Evolutionary conservation across 2,329 filamentous ascomycete genomes (phyloP).

Genomic region (Xenoacremonium recifei): DNA sequence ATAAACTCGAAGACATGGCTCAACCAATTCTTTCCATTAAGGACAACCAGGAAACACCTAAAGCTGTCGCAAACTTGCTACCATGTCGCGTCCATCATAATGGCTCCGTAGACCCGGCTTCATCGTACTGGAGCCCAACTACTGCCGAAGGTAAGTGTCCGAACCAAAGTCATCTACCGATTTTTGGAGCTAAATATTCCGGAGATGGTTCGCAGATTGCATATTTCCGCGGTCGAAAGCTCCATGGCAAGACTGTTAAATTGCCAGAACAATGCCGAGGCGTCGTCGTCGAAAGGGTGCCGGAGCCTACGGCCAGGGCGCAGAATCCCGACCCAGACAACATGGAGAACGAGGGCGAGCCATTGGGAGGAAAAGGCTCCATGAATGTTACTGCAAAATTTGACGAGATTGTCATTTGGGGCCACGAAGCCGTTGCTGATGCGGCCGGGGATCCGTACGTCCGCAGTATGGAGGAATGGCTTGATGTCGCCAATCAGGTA

Average conservation of each 20-base stretch:
- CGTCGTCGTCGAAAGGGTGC: constrained; percentile 48
- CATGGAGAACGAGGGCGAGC: constrained; percentile 42
- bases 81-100: constrained; percentile 80
- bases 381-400: constrained; percentile 68
- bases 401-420: constrained; percentile 78
- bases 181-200: no score
- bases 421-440: constrained; percentile 67
- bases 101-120: constrained; percentile 63
- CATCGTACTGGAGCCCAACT: constrained; percentile 69
- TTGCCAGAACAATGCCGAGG: constrained; percentile 73
- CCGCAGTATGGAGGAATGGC: constrained; percentile 77
- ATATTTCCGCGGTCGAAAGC: constrained; percentile 78
- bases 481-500: constrained; percentile 69
- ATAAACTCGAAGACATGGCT: constrained; percentile 31
- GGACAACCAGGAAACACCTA: constrained; percentile 21
- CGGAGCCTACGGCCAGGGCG: constrained; percentile 29
- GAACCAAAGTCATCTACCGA: not conserved
- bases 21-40: constrained; percentile 43
- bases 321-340: constrained; percentile 36
- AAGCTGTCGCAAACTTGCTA: constrained; percentile 66
- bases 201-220: constrained; percentile 56
- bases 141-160: constrained; percentile 41
- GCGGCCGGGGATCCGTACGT: constrained; percentile 66
- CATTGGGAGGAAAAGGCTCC: constrained; percentile 42
- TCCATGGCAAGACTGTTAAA: constrained; percentile 64